These are phyloP conservation scores for Lathyrus oleraceus DNA, from an alignment of 306 rosid species.

Conservation along the genomic window DNA sequence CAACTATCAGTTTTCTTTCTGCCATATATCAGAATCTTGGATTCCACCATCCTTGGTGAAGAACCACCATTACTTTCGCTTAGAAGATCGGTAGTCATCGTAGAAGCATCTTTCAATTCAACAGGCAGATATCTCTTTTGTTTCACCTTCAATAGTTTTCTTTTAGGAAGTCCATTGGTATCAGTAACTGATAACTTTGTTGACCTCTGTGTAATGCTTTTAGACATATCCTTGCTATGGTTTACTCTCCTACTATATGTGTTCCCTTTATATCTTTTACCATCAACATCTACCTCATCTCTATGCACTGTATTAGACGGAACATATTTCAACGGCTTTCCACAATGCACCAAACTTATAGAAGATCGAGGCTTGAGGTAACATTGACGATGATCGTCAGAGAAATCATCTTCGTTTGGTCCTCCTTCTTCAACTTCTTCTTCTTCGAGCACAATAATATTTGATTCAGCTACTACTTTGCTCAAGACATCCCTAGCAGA, in stretches of 20 bases:
- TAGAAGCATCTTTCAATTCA: slow-evolving; percentile 39
- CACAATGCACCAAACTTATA: slow-evolving; percentile 51
- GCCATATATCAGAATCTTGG: slow-evolving; percentile 18
- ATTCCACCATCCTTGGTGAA: too few relatives aligned
- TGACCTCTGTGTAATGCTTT: slow-evolving; percentile 34
- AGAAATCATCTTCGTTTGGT: slow-evolving; percentile 30
- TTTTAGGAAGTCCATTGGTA: slow-evolving; percentile 52
- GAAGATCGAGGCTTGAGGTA: slow-evolving; percentile 6
- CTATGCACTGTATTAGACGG: slow-evolving; percentile 41
- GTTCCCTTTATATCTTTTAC: slow-evolving; percentile 15
- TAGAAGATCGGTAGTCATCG: slow-evolving; percentile 33
- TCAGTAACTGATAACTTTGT: slow-evolving; percentile 56
- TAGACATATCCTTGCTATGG: slow-evolving; percentile 33
- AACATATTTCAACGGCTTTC: slow-evolving; percentile 50
- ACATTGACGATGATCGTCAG: not conserved
- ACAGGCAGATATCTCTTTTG: slow-evolving; percentile 48
- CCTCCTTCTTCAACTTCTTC: slow-evolving; percentile 47
- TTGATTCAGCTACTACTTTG: slow-evolving; percentile 37
- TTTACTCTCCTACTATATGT: slow-evolving; percentile 33
- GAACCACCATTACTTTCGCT: slow-evolving; percentile 28
- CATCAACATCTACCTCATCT: slow-evolving; percentile 35
- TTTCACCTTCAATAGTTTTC: slow-evolving; percentile 51
- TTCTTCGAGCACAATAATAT: slow-evolving; percentile 69
- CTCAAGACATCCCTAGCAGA: slow-evolving; percentile 71
- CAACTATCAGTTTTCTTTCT: slow-evolving; percentile 39